These are phyloP conservation scores for Paxillus ammoniavirescens DNA, from an alignment of 768 basidiomycete species.

Conservation along the genomic window DNA sequence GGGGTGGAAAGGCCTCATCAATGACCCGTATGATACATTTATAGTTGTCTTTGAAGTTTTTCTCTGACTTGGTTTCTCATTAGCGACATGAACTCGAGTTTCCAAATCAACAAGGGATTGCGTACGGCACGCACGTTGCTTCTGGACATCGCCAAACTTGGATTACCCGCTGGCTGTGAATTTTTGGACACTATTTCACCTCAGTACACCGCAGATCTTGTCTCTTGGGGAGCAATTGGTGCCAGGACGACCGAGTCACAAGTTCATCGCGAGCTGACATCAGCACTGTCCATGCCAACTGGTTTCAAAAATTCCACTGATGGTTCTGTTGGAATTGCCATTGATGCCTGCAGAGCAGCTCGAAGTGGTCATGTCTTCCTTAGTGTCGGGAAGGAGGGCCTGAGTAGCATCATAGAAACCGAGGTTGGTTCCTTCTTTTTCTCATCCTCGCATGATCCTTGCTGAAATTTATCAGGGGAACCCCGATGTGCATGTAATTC, in stretches of 20 bases:
- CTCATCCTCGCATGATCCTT: not conserved
- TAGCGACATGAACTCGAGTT: constrained; percentile 80
- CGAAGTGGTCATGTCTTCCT: constrained; percentile 92
- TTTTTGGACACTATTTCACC: constrained; percentile 79
- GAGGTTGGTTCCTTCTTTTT: constrained; percentile 44
- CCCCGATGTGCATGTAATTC: constrained; percentile 89
- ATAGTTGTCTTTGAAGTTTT: not conserved
- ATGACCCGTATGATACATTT: constrained; percentile 62
- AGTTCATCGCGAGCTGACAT: constrained; percentile 86
- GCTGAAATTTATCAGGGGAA: constrained; percentile 59
- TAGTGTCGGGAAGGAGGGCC: constrained; percentile 93
- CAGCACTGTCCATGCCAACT: constrained; percentile 89
- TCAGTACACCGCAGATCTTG: constrained; percentile 92
- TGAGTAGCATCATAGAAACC: constrained; percentile 94
- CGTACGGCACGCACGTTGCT: constrained; percentile 84
- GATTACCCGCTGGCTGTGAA: constrained; percentile 94
- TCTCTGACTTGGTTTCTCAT: not conserved
- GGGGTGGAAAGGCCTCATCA: constrained; percentile 99
- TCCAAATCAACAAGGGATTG: constrained; percentile 96
- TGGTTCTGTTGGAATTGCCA: constrained; percentile 85
- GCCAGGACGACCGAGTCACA: constrained; percentile 91
- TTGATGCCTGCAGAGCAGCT: constrained; percentile 95
- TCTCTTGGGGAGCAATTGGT: constrained; percentile 96
- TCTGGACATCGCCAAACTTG: constrained; percentile 85
- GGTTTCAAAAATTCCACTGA: constrained; percentile 99